These are phyloP conservation scores for Pezicula neosporulosa DNA, from an alignment of 2,329 filamentous ascomycete genomes.

Conservation along the genomic window DNA sequence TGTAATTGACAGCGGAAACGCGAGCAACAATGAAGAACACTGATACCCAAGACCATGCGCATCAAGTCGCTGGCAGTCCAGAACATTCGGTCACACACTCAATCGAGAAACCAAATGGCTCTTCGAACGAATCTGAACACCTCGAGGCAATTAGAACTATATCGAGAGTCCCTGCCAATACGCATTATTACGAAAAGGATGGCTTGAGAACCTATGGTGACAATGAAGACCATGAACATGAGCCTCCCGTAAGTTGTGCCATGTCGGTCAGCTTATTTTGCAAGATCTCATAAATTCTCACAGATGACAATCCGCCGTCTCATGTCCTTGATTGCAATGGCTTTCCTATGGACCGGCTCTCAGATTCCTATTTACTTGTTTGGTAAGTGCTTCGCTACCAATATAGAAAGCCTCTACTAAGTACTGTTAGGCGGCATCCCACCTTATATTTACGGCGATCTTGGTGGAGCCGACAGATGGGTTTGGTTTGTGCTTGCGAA, in stretches of 20 bases:
- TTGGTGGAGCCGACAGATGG: slow-evolving; percentile 44
- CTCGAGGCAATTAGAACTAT: slow-evolving; percentile 19
- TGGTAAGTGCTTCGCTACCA: slow-evolving; percentile 26
- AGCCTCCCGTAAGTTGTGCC: slow-evolving; percentile 35
- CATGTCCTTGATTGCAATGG: slow-evolving; percentile 53
- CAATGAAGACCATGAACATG: slow-evolving; percentile 42
- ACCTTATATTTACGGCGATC: slow-evolving; percentile 50
- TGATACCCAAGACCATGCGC: neutral
- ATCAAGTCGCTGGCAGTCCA: neutral
- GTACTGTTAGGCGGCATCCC: slow-evolving; percentile 36
- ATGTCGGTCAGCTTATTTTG: slow-evolving; percentile 40
- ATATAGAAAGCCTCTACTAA: neutral
- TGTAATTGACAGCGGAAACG: neutral
- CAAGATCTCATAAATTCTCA: slow-evolving; percentile 45
- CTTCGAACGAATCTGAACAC: slow-evolving; percentile 3
- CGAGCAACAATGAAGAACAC: neutral
- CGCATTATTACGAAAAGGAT: slow-evolving; percentile 15
- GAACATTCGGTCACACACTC: slow-evolving; percentile 14
- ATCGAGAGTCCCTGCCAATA: slow-evolving; percentile 19
- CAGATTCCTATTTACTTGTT: slow-evolving; percentile 55
- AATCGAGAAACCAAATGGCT: slow-evolving; percentile 14
- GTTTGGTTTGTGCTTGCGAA: slow-evolving; percentile 34
- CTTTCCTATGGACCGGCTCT: slow-evolving; percentile 58
- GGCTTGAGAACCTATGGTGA: slow-evolving; percentile 42
- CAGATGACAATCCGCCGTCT: slow-evolving; percentile 53